Evolutionary conservation across 805 yeast genomes (phyloP).

Genomic region (Wickerhamiella musiphila): DNA sequence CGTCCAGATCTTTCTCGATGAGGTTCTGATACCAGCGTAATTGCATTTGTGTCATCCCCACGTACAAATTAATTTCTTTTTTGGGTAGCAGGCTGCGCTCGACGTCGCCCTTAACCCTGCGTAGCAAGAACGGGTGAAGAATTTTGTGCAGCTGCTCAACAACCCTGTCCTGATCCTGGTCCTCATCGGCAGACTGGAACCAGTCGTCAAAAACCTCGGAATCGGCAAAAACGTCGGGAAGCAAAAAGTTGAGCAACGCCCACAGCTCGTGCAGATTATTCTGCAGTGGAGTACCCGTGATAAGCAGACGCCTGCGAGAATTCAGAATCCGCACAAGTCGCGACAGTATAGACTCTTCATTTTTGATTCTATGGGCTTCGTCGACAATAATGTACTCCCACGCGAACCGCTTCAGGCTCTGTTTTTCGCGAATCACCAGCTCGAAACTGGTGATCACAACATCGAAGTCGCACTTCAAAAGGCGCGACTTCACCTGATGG

Average conservation of each 20-base stretch:
- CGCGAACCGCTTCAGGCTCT: slow-evolving; percentile 56
- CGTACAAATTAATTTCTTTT: slow-evolving; percentile 73
- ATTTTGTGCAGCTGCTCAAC: slow-evolving; percentile 82
- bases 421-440: slow-evolving; percentile 78
- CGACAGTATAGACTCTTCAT: slow-evolving; percentile 78
- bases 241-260: slow-evolving; percentile 77
- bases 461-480: slow-evolving; percentile 65
- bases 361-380: slow-evolving; percentile 92
- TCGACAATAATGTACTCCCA: slow-evolving; percentile 93
- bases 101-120: slow-evolving; percentile 86
- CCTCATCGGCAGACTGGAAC: slow-evolving; percentile 30
- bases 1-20: slow-evolving; percentile 84
- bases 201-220: slow-evolving; percentile 81
- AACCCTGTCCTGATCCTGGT: slow-evolving; percentile 48
- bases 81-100: slow-evolving; percentile 83
- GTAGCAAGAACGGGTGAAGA: slow-evolving; percentile 66
- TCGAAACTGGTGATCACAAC: slow-evolving; percentile 84
- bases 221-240: slow-evolving; percentile 93
- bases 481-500: slow-evolving; percentile 35
- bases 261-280: slow-evolving; percentile 90
- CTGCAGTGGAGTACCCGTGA: slow-evolving; percentile 93
- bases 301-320: slow-evolving; percentile 65
- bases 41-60: slow-evolving; percentile 97
- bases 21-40: slow-evolving; percentile 74
- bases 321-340: slow-evolving; percentile 80